Evolutionary conservation across 2,329 filamentous ascomycete species (phyloP).

Genomic region (Beauveria sp.): DNA sequence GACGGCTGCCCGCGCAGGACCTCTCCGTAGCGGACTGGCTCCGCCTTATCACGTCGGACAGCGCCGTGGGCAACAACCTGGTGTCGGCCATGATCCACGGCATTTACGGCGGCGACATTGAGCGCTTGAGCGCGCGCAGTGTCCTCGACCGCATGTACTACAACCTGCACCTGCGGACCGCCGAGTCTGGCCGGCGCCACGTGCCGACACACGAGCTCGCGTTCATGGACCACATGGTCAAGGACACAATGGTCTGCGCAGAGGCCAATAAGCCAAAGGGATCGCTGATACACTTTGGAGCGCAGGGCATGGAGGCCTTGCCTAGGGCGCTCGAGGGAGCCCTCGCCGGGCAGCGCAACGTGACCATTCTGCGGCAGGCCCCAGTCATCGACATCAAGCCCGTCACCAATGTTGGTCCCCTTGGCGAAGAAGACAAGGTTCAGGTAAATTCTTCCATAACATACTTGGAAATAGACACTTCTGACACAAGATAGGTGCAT

Average conservation of each 20-base stretch:
- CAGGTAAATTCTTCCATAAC: conserved; percentile 27
- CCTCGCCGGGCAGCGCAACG: conserved; percentile 47
- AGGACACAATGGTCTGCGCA: conserved; percentile 23
- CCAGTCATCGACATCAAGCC: conserved; percentile 41
- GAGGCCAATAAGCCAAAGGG: conserved; percentile 24
- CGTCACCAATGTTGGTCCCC: conserved; percentile 38
- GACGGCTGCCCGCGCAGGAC: conserved; percentile 17
- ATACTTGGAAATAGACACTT: neutral
- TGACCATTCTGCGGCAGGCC: conserved; percentile 46
- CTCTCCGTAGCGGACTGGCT: conserved; percentile 31
- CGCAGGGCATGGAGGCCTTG: conserved; percentile 56
- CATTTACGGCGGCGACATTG: conserved; percentile 85
- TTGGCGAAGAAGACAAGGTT: conserved; percentile 29
- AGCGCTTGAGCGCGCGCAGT: conserved; percentile 66
- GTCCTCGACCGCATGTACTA: conserved; percentile 32
- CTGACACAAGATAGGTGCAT: neutral
- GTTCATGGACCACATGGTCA: conserved; percentile 22
- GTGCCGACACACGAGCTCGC: conserved; percentile 24
- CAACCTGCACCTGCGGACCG: conserved; percentile 22
- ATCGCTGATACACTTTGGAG: conserved; percentile 29
- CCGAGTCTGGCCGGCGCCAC: conserved; percentile 28
- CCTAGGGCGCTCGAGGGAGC: conserved; percentile 44
- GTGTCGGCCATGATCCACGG: conserved; percentile 74
- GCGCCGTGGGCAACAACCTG: conserved; percentile 58
- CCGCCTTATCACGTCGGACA: conserved; percentile 22